These are phyloP conservation scores for Debaryomyces hansenii DNA, from an alignment of 805 yeast species.

Conservation along the genomic window DNA sequence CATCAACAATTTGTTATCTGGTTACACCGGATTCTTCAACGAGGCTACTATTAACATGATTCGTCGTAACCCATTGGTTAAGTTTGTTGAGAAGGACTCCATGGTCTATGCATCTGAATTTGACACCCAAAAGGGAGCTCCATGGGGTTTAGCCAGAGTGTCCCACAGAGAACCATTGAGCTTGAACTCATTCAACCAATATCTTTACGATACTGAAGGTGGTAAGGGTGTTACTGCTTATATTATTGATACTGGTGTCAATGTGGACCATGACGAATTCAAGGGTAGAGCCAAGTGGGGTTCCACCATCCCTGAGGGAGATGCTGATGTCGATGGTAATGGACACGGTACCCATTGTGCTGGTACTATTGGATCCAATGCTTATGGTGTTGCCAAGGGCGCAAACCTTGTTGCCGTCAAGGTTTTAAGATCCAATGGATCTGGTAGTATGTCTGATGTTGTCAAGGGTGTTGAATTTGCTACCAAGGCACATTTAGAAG, in stretches of 20 bases:
- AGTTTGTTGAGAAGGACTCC: constrained; percentile 75
- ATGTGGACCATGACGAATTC: constrained; percentile 72
- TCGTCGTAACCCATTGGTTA: constrained; percentile 61
- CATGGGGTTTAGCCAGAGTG: constrained; percentile 93
- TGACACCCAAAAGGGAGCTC: constrained; percentile 77
- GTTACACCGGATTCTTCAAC: constrained; percentile 85
- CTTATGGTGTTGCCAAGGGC: constrained; percentile 82
- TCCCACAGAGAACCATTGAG: constrained; percentile 76
- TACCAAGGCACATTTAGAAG: constrained; percentile 65
- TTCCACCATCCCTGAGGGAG: constrained; percentile 71
- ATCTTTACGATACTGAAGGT: constrained; percentile 67
- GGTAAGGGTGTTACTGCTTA: constrained; percentile 87
- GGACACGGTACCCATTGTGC: constrained; percentile 98
- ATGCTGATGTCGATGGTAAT: constrained; percentile 73
- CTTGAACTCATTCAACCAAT: constrained; percentile 70
- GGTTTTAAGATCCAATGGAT: constrained; percentile 78
- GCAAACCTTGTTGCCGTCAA: constrained; percentile 81
- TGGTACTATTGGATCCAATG: constrained; percentile 84
- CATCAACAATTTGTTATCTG: constrained; percentile 58
- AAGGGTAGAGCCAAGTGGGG: constrained; percentile 88
- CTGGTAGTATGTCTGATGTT: constrained; percentile 82
- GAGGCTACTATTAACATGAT: constrained; percentile 72
- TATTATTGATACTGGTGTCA: constrained; percentile 88
- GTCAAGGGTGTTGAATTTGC: constrained; percentile 84
- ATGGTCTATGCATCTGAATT: constrained; percentile 63